Percentiles rank a stretch among this genome's conserved stretches.
phyloP scores from a whole-genome alignment of 345 rosid species.

The Eucalyptus regnans region DNA sequence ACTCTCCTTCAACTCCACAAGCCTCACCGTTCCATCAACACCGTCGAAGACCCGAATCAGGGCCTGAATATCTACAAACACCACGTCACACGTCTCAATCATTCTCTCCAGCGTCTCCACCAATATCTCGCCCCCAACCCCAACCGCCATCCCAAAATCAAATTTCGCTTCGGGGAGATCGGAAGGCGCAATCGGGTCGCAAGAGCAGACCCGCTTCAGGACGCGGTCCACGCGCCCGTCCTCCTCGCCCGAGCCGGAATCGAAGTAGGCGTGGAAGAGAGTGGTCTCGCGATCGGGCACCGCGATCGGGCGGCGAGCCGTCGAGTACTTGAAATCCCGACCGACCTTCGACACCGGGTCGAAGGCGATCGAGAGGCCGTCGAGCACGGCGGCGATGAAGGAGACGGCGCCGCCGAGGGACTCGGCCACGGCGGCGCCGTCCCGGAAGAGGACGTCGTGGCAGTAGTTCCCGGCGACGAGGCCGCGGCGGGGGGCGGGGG shows the following conservation, averaged over 20 bases:
- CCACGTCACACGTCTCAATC: conserved; percentile 60
- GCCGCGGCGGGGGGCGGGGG: conserved; percentile 27
- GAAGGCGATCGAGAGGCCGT: conserved; percentile 41
- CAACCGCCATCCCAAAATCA: conserved; percentile 87
- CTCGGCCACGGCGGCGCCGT: conserved; percentile 44
- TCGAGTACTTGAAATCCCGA: conserved; percentile 48
- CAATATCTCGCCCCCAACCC: conserved; percentile 87
- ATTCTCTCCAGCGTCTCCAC: conserved; percentile 79
- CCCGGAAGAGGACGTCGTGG: conserved; percentile 77
- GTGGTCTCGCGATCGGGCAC: conserved; percentile 43
- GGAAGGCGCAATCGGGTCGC: conserved; percentile 54
- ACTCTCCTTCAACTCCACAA: conserved; percentile 42
- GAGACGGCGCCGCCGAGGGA: conserved; percentile 97
- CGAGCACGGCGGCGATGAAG: conserved; percentile 59
- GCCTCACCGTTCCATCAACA: conserved; percentile 56
- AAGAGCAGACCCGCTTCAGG: conserved; percentile 54
- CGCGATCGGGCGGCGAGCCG: conserved; percentile 26
- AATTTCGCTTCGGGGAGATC: conserved; percentile 57
- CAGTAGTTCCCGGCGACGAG: conserved; percentile 85
- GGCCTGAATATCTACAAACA: conserved; percentile 78
- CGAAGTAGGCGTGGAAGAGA: conserved; percentile 73
- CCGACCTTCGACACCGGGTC: conserved; percentile 66
- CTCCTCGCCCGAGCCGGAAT: conserved; percentile 11
- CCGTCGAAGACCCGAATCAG: conserved; percentile 60
- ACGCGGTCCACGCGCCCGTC: conserved; percentile 51